Percentiles rank a stretch among this genome's conserved stretches.
These are phyloP conservation scores for Gaeumannomyces tritici DNA, from an alignment of 2,329 filamentous ascomycete genomes.

Conservation along the genomic window DNA sequence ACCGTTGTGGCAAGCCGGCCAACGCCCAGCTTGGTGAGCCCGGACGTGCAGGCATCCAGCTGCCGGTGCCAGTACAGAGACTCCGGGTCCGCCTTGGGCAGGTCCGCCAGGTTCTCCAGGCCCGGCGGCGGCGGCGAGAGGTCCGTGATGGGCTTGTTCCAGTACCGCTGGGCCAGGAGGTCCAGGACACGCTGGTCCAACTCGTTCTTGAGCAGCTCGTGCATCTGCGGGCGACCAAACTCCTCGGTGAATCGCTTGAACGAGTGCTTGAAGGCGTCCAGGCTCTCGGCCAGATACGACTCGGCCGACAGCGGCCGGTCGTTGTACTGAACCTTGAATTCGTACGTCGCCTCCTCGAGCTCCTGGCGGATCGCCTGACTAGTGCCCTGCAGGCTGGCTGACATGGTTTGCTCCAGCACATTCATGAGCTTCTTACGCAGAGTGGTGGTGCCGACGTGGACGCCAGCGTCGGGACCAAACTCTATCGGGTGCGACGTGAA, in stretches of 20 bases:
- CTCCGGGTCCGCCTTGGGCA: slow-evolving; percentile 77
- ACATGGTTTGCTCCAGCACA: slow-evolving; percentile 95
- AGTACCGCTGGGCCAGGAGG: slow-evolving; percentile 84
- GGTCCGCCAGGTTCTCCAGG: slow-evolving; percentile 61
- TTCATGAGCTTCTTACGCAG: slow-evolving; percentile 95
- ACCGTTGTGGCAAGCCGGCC: slow-evolving; percentile 87
- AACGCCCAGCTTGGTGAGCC: slow-evolving; percentile 88
- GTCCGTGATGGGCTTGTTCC: slow-evolving; percentile 91
- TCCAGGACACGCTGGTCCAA: slow-evolving; percentile 93
- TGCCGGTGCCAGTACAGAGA: slow-evolving; percentile 90
- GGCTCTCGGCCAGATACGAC: slow-evolving; percentile 88
- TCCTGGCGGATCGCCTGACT: slow-evolving; percentile 90
- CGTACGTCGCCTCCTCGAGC: slow-evolving; percentile 91
- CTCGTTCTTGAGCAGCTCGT: slow-evolving; percentile 80
- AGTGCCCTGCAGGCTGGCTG: slow-evolving; percentile 77
- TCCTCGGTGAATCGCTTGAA: slow-evolving; percentile 89
- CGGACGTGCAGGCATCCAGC: slow-evolving; percentile 82
- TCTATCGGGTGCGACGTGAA: slow-evolving; percentile 77
- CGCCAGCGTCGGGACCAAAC: slow-evolving; percentile 63
- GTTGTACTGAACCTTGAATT: slow-evolving; percentile 99
- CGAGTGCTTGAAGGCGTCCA: slow-evolving; percentile 94
- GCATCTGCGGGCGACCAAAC: slow-evolving; percentile 84
- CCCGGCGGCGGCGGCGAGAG: slow-evolving; percentile 59
- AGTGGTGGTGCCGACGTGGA: slow-evolving; percentile 74
- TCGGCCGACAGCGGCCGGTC: slow-evolving; percentile 90